Base-by-base conservation (phyloP, 768 basidiomycete species). In the Tylopilus rubrobrunneus region DNA sequence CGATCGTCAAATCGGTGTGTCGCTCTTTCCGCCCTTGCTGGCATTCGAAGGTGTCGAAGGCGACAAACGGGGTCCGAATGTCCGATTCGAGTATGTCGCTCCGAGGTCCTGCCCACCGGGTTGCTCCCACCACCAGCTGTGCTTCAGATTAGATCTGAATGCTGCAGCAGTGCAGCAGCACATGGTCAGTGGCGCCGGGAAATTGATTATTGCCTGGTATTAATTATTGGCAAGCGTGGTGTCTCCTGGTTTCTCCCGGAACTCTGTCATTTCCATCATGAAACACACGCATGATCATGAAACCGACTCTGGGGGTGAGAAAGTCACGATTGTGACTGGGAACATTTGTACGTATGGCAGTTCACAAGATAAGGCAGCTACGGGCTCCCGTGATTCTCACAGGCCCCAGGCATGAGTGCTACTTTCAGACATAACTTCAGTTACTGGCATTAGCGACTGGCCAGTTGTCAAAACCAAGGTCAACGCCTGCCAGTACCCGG, bases 401-500 rank as follows among this genome's bases (percentile, higher is more conserved):
- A 42, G 49, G 29, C 53, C 34, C 34, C 17, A 2, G 21, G 19
- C 12, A 36, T 9, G 29, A 29, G 8, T 31, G 10, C 7, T 31
- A 7, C 31, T 8, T 2, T 17, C 36, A 17, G 36, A 7, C 19
- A 19, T 19, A 19, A 19, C 39, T 43, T 58, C 23, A 55, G 45
- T 56, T 51, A 29, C 41, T 53, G 27, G 33, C 40, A 34, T 45
- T 55, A 28, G 51, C 45, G 34, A 37, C 25, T 15, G 69, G 66
- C 86, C 85, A 86, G 63, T 87, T 70, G n/a, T 84, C 84, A 61
- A 87, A 87, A 9, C 85, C 85, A 45, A 87, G 79, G 45, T 85
- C 82, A 50, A 86, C 72, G 46, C 82, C 83, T 84, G 57, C 25
- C 51, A 45, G 28, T 84, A 56, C 48, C 27, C 51, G 45, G 23